Evolutionary conservation across 371 early-diverging fungal species (phyloP), one percentile per base, ranked within the genome.

Genomic region (Parasitella parasitica): DNA sequence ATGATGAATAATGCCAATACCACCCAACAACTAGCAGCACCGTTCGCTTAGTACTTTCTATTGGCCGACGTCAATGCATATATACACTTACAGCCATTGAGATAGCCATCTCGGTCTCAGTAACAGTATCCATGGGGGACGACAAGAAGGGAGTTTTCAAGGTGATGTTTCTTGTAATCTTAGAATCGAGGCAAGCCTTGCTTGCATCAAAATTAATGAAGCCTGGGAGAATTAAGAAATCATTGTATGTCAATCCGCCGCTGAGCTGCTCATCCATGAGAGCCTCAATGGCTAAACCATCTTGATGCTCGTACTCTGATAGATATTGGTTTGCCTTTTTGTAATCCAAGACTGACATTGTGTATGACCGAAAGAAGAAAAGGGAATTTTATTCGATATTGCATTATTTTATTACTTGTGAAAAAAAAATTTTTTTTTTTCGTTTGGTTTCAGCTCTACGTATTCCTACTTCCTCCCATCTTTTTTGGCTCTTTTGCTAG

Each of bases 51-150:
- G n/a, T n/a, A n/a, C n/a, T n/a, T n/a, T n/a, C n/a, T n/a, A n/a
- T n/a, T n/a, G n/a, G n/a, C n/a, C n/a, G n/a, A n/a, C n/a, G n/a
- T n/a, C 36, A 12, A 36, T 36, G 36, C 36, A 36, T 36, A 15
- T 27, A 16, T 49, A n/a, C 24, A 39, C 86, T 89, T 77, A 93
- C 84, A 58, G 97, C 97, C 94, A 98, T 95, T 66, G 92, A 88
- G 71, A 97, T 95, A 60, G 97, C 98, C 98, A 98, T 98, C 24
- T 92, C 90, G 30, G 94, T 79, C 82, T 97, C 97, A 35, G 98
- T 97, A 35, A 97, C 98, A 48, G 98, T 97, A 79, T 97, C 98
- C 98, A 97, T 97, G 64, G 98, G 97, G 63, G 91, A 89, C 24
- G 94, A 94, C 74, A 96, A 72, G 76, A 97, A 92, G 9, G 98